Base-by-base conservation (phyloP, 345 rosid species). In the Alliaria petiolata region DNA sequence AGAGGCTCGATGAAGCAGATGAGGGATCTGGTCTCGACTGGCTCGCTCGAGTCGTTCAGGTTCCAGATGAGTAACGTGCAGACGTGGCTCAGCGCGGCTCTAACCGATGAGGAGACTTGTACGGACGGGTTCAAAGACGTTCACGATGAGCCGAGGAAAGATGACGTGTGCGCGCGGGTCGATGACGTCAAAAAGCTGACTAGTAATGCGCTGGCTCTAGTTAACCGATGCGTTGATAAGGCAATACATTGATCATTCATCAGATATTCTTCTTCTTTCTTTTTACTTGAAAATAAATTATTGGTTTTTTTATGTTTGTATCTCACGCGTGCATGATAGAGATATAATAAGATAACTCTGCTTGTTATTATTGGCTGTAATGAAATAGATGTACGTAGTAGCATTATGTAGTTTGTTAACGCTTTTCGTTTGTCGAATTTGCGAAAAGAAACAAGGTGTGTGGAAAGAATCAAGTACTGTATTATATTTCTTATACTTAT, bases 71-170 rank as follows among this genome's bases (percentile, higher is more conserved):
- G 96, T 56, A 93, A 93, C 72, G 96, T 93, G 22, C 83, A 89
- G 81, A 93, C 96, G 26, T 93, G 98, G 98, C 87, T 93, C 74
- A 93, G 98, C 81, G 93, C 98, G 0, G 95, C 97, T 13, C 62
- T 91, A 70, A 91, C 96, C 22, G 87, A 93, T 62, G 90, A 93
- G 76, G 97, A 93, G 49, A 91, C 95, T 31, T 93, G 98, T 39
- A 82, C 87, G 47, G 98, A 93, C 56, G 98, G 92, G 55, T 88
- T 91, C 34, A 82, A 79, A 49, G 95, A 82, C 39, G 77, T 86
- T 70, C 34, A 49, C 0, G 95, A 89, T 6, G 77, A 84, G 7
- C 82, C 82, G 30, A 66, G 75, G 83, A 83, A 84, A 69, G 42
- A 79, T 78, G 86, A 81, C 15, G 83, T 93, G 50, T 70, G 79